Conservation (phyloP, 495 filamentous ascomycete species). For the Hypoxylon crocopeplum region DNA sequence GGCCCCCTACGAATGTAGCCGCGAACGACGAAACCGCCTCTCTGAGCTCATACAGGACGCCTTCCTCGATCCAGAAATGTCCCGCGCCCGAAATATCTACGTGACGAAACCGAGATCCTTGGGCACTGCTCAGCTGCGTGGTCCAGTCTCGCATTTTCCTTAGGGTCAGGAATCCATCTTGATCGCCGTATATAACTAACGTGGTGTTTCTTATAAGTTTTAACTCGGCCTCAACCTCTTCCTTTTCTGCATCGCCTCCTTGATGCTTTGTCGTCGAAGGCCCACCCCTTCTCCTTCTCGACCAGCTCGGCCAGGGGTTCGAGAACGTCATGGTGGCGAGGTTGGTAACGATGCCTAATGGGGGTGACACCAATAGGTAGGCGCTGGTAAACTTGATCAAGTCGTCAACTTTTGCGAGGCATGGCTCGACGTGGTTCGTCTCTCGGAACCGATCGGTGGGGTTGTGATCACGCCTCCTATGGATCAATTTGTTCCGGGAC, state of each 20-base stretch:
- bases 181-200: constrained; percentile 78
- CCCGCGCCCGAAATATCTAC: constrained; percentile 72
- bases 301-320: constrained; percentile 27
- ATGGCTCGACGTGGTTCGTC: constrained; percentile 28
- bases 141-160: constrained; percentile 76
- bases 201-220: constrained; percentile 66
- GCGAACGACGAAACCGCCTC: constrained; percentile 46
- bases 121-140: constrained; percentile 55
- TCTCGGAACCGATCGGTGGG: constrained; percentile 4
- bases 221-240: constrained; percentile 49
- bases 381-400: constrained; percentile 48
- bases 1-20: neutral
- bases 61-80: constrained; percentile 83
- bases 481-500: constrained; percentile 41
- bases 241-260: constrained; percentile 27
- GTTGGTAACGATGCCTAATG: constrained; percentile 67
- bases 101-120: constrained; percentile 53
- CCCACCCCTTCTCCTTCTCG: constrained; percentile 10
- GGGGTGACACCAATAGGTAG: constrained; percentile 84
- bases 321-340: constrained; percentile 62
- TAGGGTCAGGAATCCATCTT: constrained; percentile 76
- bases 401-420: constrained; percentile 33
- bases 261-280: neutral
- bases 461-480: constrained; percentile 21
- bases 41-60: constrained; percentile 61